Evolutionary conservation across 306 rosid genomes (phyloP).

Genomic region (Pyrus bretschneideri): DNA sequence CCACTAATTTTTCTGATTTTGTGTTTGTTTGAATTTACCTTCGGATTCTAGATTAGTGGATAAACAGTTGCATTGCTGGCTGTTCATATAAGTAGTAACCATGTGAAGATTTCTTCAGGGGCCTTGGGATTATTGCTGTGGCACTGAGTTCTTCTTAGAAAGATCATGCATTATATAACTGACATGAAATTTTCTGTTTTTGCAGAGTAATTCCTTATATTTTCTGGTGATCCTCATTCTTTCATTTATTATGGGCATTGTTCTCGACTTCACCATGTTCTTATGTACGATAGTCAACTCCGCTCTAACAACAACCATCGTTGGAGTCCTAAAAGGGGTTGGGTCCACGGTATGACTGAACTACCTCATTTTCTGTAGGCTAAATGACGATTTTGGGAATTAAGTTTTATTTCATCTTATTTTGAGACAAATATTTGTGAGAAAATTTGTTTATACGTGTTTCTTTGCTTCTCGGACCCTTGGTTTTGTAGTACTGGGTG

Average conservation of each 20-base stretch:
- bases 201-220: constrained; percentile 75
- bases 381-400: neutral
- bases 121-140: neutral
- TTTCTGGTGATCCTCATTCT: constrained; percentile 67
- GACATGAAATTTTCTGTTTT: constrained; percentile 7
- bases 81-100: neutral
- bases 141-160: neutral
- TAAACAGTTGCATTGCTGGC: neutral
- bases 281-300: constrained; percentile 92
- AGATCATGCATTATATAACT: neutral
- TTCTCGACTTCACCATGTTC: constrained; percentile 97
- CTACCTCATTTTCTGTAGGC: neutral
- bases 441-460: neutral
- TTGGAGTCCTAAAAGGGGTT: constrained; percentile 97
- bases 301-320: constrained; percentile 88
- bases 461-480: constrained; percentile 54
- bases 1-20: neutral
- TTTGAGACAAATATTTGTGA: neutral
- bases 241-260: constrained; percentile 85
- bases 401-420: neutral
- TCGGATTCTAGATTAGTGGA: neutral
- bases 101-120: neutral
- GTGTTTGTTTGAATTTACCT: neutral
- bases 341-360: constrained; percentile 74
- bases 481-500: constrained; percentile 76